Evolutionary conservation across 1,139 yeast genomes (phyloP), one percentile per base, ranked within the genome.

Genomic region (Arxiozyma slooffiae): DNA sequence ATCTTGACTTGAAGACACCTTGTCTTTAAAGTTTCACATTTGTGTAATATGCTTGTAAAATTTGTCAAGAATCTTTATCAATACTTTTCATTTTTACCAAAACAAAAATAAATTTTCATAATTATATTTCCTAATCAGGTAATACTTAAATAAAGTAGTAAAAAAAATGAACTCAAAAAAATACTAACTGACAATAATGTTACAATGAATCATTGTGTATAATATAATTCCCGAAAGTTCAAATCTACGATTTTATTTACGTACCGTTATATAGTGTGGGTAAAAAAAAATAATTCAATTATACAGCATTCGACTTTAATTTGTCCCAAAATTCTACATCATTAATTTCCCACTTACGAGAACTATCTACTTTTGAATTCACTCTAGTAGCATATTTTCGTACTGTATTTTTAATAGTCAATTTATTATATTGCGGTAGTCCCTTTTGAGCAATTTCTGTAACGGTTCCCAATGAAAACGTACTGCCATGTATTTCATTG

Each of bases 401-500:
- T 9, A 85, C 75, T 0, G 94, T 85, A 60, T 79, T 80, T 58
- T 82, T 82, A 44, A 88, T 78, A 21, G 82, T 72, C 24, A 78
- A 78, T 62, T 85, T 85, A 20, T 90, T 79, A 55, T 79, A 82
- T 11, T 73, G 70, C 4, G 74, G 73, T 45, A 79, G 70, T 53
- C 79, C 77, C 60, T 81, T 82, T 63, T 85, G 85, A 55, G 85
- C 76, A 9, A 85, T 78, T 62, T 89, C 96, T 1, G 86, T 83
- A 53, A 89, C 71, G 3, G 95, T 82, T 8, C 82, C 80, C 42
- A 85, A 75, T 1, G 89, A 80, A 60, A 80, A 83, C 38, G 81
- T 84, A 54, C 80, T 74, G 55, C 85, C 84, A 51, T 77, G 72
- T 50, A 81, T 80, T 39, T 72, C 69, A 21, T 72, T 59, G 8